Base-by-base conservation (phyloP, 257 asterid genomes). In the Sherardia arvensis region DNA sequence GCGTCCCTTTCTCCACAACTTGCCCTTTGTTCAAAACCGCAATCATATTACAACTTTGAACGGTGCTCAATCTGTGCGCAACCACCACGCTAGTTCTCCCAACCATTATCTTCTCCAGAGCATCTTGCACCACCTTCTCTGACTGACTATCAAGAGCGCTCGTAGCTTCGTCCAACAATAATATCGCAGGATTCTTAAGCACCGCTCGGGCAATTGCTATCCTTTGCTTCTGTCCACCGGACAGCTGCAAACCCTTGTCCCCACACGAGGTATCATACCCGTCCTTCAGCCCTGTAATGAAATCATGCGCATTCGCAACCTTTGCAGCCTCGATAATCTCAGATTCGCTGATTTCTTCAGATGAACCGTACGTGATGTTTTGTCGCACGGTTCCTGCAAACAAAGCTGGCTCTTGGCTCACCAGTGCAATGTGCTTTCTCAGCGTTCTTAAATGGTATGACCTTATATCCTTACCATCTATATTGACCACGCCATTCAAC, bases 201-300 rank as follows among this genome's bases (percentile, higher is more conserved):
- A 88, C 84, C 27, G 95, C 95, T 0, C 98, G 80, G 0, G 96
- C 90, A 0, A 91, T 91, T 0, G 96, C 95, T 7, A 91, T 86
- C 8, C 96, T 66, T 65, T 91, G 98, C 70, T 91, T 91, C 70
- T 91, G 98, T 0, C 98, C 98, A 0, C 96, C 98, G 0, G 96
- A 91, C 10, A 91, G 73, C 59, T 91, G 98, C 60, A 83, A 29
- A 26, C 98, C 98, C 29, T 91, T 70, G 55, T 91, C 98, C 0
- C 98, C 98, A 20, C 98, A 88, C 64, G 75, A 77, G 0, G 96
- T 88, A 17, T 75, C 78, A 36, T 88, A 91, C 3, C 98, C 96
- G 3, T 86, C 81, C 59, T 83, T 79, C n/a, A 91, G 34, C 6
- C 81, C 87, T 0, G 92, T 71, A 21, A 88, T 86, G 76, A 91